Conservation (phyloP, 2,329 filamentous ascomycete species). For the Aspergillus transmontanensis region DNA sequence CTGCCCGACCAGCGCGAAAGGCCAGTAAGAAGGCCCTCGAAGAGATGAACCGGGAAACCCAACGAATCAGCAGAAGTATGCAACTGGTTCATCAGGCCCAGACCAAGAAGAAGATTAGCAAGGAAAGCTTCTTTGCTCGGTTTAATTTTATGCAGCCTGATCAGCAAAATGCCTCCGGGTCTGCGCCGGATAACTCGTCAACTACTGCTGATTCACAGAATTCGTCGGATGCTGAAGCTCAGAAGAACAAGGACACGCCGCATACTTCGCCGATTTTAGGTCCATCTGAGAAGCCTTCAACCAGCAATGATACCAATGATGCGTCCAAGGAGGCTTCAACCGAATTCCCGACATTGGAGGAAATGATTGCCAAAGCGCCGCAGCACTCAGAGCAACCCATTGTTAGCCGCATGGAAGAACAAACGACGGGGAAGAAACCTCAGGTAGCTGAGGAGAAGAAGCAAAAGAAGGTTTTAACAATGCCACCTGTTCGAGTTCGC, state of each 20-base stretch:
- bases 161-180: constrained; percentile 23
- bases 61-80: constrained; percentile 85
- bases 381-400: constrained; percentile 16
- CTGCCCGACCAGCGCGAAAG: constrained; percentile 70
- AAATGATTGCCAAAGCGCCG: constrained; percentile 33
- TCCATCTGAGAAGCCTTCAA: constrained; percentile 18
- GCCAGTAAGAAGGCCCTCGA: constrained; percentile 93
- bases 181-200: constrained; percentile 34
- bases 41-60: constrained; percentile 93
- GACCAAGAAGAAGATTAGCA: constrained; percentile 88
- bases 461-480: constrained; percentile 31
- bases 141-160: constrained; percentile 71
- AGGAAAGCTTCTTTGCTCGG: constrained; percentile 76
- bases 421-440: constrained; percentile 22
- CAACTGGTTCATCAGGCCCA: constrained; percentile 87
- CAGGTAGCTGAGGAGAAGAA: constrained; percentile 30
- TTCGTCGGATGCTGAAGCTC: constrained; percentile 46
- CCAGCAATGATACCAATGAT: not conserved
- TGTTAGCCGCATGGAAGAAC: constrained; percentile 11
- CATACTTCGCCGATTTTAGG: constrained; percentile 65
- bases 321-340: constrained; percentile 20
- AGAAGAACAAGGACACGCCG: constrained; percentile 61
- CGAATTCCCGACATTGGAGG: constrained; percentile 45
- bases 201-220: constrained; percentile 55
- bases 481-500: constrained; percentile 41